These are phyloP conservation scores for Suhomyces sp. DNA, from an alignment of 805 yeast genomes.

Conservation along the genomic window DNA sequence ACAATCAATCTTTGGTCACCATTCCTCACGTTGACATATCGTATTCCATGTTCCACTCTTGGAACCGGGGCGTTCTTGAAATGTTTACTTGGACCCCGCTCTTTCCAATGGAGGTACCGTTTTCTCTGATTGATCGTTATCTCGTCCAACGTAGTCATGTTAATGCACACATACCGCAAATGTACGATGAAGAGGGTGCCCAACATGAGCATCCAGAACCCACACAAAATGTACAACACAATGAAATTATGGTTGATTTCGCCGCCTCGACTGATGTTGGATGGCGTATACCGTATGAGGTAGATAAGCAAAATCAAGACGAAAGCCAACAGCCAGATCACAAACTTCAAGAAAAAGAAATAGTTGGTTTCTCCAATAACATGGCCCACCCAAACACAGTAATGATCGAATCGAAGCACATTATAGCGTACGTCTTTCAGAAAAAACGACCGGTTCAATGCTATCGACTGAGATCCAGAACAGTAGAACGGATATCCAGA, in stretches of 20 bases:
- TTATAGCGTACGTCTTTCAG: constrained; percentile 56
- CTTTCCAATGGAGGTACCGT: constrained; percentile 27
- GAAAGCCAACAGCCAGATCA: constrained; percentile 34
- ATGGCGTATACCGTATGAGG: constrained; percentile 22
- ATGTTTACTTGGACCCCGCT: constrained; percentile 9
- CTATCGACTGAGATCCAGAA: constrained; percentile 60
- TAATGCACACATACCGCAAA: constrained; percentile 42
- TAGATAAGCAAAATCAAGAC: constrained; percentile 32
- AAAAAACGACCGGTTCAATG: constrained; percentile 70
- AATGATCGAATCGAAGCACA: constrained; percentile 79
- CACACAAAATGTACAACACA: constrained; percentile 44
- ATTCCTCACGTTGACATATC: constrained; percentile 45
- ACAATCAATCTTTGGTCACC: constrained; percentile 38
- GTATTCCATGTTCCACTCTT: constrained; percentile 29
- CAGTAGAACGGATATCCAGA: constrained; percentile 82
- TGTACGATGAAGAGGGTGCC: constrained; percentile 44
- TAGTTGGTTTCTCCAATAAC: constrained; percentile 71
- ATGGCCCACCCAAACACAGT: constrained; percentile 74
- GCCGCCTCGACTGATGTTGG: constrained; percentile 23
- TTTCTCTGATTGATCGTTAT: constrained; percentile 35
- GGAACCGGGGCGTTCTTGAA: constrained; percentile 15
- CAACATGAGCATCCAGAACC: constrained; percentile 47
- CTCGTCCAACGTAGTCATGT: constrained; percentile 63
- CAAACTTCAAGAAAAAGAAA: constrained; percentile 55
- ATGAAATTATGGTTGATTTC: constrained; percentile 49